These are phyloP conservation scores for Collybia nuda DNA, from an alignment of 768 basidiomycete genomes.

Conservation along the genomic window DNA sequence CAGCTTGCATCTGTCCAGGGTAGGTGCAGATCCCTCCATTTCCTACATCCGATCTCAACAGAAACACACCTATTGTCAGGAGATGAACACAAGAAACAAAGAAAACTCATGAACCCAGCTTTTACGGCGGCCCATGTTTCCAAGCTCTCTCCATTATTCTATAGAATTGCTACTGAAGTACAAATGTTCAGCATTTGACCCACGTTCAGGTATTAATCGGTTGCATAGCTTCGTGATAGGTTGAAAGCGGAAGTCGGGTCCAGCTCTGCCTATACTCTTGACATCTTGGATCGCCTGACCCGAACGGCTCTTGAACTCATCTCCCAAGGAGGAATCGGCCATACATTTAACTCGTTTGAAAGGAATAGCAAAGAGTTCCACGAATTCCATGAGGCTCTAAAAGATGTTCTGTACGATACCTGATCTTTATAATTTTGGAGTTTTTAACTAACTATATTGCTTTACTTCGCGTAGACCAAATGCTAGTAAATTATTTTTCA, in stretches of 20 bases:
- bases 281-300: conserved; percentile 14
- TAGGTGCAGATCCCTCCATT: background rate
- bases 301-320: conserved; percentile 16
- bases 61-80: conserved; percentile 9
- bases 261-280: conserved; percentile 2
- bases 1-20: conserved; percentile 23
- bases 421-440: too few relatives aligned
- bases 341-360: conserved; percentile 18
- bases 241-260: conserved; percentile 6
- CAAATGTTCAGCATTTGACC: background rate
- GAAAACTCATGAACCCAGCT: conserved; percentile 21
- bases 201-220: background rate
- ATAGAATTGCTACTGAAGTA: conserved; percentile 20
- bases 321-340: conserved; percentile 14
- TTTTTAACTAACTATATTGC: background rate
- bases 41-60: background rate
- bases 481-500: conserved; percentile 20
- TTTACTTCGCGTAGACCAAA: conserved; percentile 14
- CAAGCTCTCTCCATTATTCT: conserved; percentile 22
- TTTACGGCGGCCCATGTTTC: conserved; percentile 20
- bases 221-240: conserved; percentile 5
- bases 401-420: conserved; percentile 14
- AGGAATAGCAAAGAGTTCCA: conserved; percentile 14
- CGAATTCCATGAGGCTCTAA: conserved; percentile 17
- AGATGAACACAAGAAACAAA: conserved; percentile 22